These are phyloP conservation scores for Biscogniauxia mediterranea DNA, from an alignment of 2,329 filamentous ascomycete species.

Conservation along the genomic window DNA sequence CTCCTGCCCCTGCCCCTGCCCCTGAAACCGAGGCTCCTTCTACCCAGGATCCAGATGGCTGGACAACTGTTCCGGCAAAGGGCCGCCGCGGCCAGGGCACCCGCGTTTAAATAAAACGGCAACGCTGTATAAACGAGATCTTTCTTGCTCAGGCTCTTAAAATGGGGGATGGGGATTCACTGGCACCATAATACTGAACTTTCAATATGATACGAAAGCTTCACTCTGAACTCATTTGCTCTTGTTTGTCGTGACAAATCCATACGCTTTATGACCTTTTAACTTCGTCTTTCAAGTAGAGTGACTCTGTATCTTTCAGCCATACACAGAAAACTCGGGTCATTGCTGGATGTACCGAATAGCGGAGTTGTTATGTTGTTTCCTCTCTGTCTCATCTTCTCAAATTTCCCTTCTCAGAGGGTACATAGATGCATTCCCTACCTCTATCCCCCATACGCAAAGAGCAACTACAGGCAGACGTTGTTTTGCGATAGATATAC, in stretches of 20 bases:
- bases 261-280: slow-evolving; percentile 11
- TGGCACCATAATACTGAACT: slow-evolving; percentile 25
- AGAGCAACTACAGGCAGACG: not conserved
- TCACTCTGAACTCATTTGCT: slow-evolving; percentile 19
- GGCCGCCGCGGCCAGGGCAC: slow-evolving; percentile 33
- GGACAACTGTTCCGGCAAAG: slow-evolving; percentile 56
- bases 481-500: not conserved
- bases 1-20: slow-evolving; percentile 27
- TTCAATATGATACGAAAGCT: slow-evolving; percentile 23
- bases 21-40: slow-evolving; percentile 35
- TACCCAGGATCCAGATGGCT: slow-evolving; percentile 58
- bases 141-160: slow-evolving; percentile 22
- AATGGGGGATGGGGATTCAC: slow-evolving; percentile 11
- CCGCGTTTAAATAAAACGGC: slow-evolving; percentile 16
- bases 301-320: not conserved
- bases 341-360: not conserved
- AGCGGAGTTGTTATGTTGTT: not conserved
- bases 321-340: not conserved
- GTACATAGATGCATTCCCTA: not conserved
- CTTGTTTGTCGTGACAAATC: slow-evolving; percentile 17
- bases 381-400: not conserved
- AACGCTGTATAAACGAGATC: slow-evolving; percentile 26
- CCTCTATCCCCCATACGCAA: not conserved
- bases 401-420: not conserved
- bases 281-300: slow-evolving; percentile 8